Percentiles rank a stretch among this genome's conserved stretches.
phyloP scores from a whole-genome alignment of 352 stramenopile species.

The Pythium plurisporium region DNA sequence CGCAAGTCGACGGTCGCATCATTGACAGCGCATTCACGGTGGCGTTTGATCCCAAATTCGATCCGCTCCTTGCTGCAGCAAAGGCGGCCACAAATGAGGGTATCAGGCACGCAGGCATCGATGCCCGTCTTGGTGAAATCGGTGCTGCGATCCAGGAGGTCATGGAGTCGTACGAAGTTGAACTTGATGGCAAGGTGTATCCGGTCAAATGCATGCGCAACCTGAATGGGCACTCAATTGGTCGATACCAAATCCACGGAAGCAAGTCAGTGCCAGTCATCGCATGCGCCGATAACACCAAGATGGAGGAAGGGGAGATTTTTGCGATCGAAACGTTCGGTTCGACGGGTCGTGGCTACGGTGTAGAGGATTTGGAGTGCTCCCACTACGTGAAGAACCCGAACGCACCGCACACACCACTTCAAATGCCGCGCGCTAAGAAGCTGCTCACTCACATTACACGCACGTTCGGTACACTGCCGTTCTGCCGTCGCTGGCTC shows the following conservation, averaged over 20 bases:
- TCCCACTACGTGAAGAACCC: constrained; percentile 98
- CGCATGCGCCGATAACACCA: constrained; percentile 88
- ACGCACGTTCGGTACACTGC: constrained; percentile 98
- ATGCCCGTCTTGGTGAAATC: constrained; percentile 93
- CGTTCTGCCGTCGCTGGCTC: constrained; percentile 97
- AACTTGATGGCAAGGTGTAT: constrained; percentile 94
- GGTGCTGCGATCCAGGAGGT: constrained; percentile 95
- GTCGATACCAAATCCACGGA: constrained; percentile 94
- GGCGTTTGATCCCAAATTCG: constrained; percentile 91
- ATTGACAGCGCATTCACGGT: constrained; percentile 97
- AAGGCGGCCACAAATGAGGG: constrained; percentile 90
- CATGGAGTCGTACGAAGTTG: constrained; percentile 97
- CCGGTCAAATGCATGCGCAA: constrained; percentile 96
- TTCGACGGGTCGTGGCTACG: constrained; percentile 80
- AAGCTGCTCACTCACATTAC: constrained; percentile 97
- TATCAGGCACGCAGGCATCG: constrained; percentile 89
- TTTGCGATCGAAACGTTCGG: constrained; percentile 98
- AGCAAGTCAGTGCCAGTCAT: constrained; percentile 98
- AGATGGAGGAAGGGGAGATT: constrained; percentile 98
- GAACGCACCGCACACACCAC: constrained; percentile 91
- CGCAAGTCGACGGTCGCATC: constrained; percentile 94
- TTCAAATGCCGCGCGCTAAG: constrained; percentile 90
- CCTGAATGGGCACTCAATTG: constrained; percentile 98
- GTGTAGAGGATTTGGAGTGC: constrained; percentile 95
- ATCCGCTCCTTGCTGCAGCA: constrained; percentile 84